Evolutionary conservation across 768 basidiomycete species (phyloP).

Genomic region (Auriscalpium orientale): DNA sequence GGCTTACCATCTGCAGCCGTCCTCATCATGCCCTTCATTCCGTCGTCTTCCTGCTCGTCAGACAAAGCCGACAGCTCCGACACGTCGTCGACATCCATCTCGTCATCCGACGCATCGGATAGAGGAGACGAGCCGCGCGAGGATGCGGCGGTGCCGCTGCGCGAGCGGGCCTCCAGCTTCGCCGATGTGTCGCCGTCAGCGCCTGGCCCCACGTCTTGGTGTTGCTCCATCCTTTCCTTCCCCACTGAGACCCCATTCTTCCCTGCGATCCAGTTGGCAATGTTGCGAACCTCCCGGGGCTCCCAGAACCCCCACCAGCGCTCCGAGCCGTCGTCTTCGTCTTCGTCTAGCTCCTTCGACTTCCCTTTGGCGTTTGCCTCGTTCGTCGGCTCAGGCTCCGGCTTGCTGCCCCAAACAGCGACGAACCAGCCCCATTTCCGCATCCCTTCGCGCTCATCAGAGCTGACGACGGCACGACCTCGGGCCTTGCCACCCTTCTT

Average conservation of each 20-base stretch:
- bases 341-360: conserved; percentile 22
- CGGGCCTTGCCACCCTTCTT: conserved; percentile 33
- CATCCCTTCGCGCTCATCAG: conserved; percentile 45
- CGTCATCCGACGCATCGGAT: conserved; percentile 10
- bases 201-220: neutral
- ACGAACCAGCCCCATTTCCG: conserved; percentile 71
- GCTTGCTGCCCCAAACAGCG: conserved; percentile 62
- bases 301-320: conserved; percentile 77
- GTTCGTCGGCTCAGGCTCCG: conserved; percentile 23
- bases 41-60: conserved; percentile 14
- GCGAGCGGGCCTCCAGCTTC: neutral
- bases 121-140: conserved; percentile 15
- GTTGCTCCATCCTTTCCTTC: conserved; percentile 4
- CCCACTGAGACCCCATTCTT: conserved; percentile 36
- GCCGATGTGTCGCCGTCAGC: neutral
- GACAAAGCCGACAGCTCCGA: conserved; percentile 10
- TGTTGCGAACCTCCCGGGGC: conserved; percentile 52
- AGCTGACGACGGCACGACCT: conserved; percentile 29
- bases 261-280: conserved; percentile 58
- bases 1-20: conserved; percentile 8
- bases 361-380: conserved; percentile 18
- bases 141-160: neutral
- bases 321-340: conserved; percentile 34
- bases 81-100: conserved; percentile 5
- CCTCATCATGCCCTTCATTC: conserved; percentile 5